Base-by-base conservation (phyloP, 2,329 filamentous ascomycete species). In the Nectriaceae sp. region DNA sequence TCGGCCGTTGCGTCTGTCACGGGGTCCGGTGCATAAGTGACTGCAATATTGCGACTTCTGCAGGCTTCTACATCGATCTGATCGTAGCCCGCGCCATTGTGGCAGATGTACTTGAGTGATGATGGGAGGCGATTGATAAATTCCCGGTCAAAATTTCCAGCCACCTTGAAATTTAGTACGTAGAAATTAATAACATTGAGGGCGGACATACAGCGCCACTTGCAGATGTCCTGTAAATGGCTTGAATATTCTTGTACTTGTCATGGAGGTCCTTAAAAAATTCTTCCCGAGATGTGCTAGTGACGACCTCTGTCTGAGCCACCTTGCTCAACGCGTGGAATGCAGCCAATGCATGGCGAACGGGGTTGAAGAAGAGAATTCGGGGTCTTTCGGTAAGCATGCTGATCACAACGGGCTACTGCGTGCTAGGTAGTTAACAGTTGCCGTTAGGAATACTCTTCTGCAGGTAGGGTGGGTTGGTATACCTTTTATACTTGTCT, bases 1-100 rank as follows among this genome's bases (percentile, higher is more conserved):
- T 90, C 87, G 24, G 87, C 87, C 0, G 87, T 90, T 4, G 86
- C 80, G 63, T 88, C 82, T 61, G 88, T 81, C 15, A 87, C 84
- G 0, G 83, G 82, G 0, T 77, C 82, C 16, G 86, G 87, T 2
- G 84, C 80, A 62, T 89, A 88, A 42, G 85, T 87, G 20, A 90
- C 81, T 8, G 73, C 74, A 43, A 90, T 77, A 15, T 53, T 50
- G 4, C 48, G 50, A 8, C 49, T 21, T 1, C 79, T 82, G 69
- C 85, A 88, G 21, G 84, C 82, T 44, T 78, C 65, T 4, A 87
- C 74, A 59, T 88, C 83, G 49, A 89, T 74, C 65, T 89, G 83
- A 61, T 90, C 87, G 66, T 90, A 90, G 16, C 87, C 26, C 4
- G 62, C 65, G 21, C 65, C 60, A 37, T 61, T 65, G 43, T 78